These are phyloP conservation scores for Diutina ranongensis DNA, from an alignment of 1,139 yeast genomes.

Conservation along the genomic window DNA sequence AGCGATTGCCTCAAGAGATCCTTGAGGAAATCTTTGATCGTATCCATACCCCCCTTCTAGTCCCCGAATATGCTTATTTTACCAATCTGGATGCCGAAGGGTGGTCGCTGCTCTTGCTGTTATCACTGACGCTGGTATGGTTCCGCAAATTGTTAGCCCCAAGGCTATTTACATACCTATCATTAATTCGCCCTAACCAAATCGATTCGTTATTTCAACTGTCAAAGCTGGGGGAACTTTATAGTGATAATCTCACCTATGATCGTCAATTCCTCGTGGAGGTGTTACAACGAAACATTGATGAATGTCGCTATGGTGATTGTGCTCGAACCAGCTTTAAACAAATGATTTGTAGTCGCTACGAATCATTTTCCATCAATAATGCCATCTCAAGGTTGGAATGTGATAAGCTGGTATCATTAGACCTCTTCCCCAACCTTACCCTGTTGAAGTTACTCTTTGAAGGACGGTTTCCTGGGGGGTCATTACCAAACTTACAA, in stretches of 20 bases:
- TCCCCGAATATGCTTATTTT: background rate
- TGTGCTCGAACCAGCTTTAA: background rate
- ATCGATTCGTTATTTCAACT: background rate
- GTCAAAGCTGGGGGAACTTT: background rate
- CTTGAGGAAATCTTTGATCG: background rate
- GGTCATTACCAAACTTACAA: background rate
- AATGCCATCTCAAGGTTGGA: background rate
- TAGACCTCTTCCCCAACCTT: background rate
- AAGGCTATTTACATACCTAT: background rate
- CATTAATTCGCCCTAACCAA: background rate
- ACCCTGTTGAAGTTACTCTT: background rate
- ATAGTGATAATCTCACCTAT: background rate
- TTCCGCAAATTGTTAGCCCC: background rate
- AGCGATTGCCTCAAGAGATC: background rate
- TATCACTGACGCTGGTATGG: background rate
- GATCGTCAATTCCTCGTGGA: background rate
- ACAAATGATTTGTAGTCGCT: background rate
- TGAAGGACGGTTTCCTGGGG: background rate
- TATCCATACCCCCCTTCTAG: background rate
- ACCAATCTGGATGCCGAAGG: background rate
- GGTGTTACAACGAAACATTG: background rate
- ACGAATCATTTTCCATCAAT: background rate
- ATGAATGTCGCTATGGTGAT: background rate
- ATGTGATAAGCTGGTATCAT: background rate
- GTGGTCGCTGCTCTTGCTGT: background rate